Conservation (phyloP, 2,329 filamentous ascomycete genomes). For the Penicillium sp. region DNA sequence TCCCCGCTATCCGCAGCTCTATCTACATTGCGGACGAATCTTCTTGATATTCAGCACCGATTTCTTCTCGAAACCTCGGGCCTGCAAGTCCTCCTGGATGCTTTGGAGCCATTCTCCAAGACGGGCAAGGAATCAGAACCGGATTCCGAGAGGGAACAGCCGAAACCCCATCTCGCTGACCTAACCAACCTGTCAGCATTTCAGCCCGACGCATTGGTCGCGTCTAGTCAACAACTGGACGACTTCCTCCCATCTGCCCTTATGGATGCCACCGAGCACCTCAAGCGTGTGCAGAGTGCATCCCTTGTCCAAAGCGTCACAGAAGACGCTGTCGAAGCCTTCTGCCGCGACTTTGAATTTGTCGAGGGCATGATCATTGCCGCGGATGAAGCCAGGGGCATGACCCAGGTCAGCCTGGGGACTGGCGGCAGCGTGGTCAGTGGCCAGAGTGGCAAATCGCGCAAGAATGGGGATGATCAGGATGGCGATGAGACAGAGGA, state of each 20-base stretch:
- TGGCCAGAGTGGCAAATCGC: slow-evolving; percentile 19
- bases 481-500: slow-evolving; percentile 35
- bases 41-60: slow-evolving; percentile 64
- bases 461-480: slow-evolving; percentile 27
- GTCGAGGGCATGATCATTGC: slow-evolving; percentile 59
- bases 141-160: slow-evolving; percentile 24
- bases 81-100: slow-evolving; percentile 59
- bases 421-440: slow-evolving; percentile 23
- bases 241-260: slow-evolving; percentile 88
- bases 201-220: slow-evolving; percentile 57
- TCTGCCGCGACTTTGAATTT: slow-evolving; percentile 78
- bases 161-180: slow-evolving; percentile 49
- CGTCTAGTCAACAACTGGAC: slow-evolving; percentile 72
- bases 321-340: slow-evolving; percentile 74
- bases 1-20: slow-evolving; percentile 53
- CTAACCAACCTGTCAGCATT: slow-evolving; percentile 55
- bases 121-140: slow-evolving; percentile 10
- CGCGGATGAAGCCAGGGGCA: slow-evolving; percentile 51
- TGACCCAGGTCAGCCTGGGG: slow-evolving; percentile 30
- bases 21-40: slow-evolving; percentile 44
- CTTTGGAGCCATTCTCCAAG: slow-evolving; percentile 46
- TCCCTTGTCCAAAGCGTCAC: slow-evolving; percentile 69
- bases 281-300: slow-evolving; percentile 69
- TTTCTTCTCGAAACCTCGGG: slow-evolving; percentile 75
- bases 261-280: slow-evolving; percentile 81